These are phyloP conservation scores for Akanthomyces dipterigenus DNA, from an alignment of 2,329 filamentous ascomycete species.

Conservation along the genomic window DNA sequence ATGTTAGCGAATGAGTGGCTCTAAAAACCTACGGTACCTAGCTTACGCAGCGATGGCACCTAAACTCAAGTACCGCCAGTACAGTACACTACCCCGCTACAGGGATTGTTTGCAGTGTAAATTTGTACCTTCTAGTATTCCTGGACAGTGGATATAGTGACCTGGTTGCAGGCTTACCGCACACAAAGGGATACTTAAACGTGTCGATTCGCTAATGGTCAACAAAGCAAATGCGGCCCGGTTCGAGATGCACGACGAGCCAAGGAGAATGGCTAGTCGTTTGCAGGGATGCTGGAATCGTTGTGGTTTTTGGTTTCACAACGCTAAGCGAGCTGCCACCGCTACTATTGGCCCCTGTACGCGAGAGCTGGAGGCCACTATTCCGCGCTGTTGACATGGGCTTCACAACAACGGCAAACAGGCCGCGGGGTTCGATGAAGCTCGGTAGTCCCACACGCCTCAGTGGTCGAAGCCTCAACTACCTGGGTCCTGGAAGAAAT, in stretches of 20 bases:
- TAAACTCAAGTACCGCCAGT: no score
- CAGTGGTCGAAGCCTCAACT: background rate
- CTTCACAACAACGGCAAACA: background rate
- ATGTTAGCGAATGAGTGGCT: no score
- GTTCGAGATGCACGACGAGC: background rate
- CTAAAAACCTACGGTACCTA: no score
- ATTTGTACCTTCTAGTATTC: no score
- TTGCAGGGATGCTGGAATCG: background rate
- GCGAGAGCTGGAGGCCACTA: conserved; percentile 11
- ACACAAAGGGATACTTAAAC: no score
- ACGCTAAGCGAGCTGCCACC: conserved; percentile 10
- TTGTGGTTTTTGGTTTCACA: background rate
- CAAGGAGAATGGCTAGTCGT: background rate
- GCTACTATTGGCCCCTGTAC: conserved; percentile 12
- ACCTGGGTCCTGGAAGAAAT: background rate
- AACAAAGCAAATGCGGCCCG: background rate
- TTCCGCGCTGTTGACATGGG: conserved; percentile 6
- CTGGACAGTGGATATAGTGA: no score
- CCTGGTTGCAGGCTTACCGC: no score
- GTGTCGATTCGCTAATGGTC: background rate
- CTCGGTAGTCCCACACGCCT: conserved; percentile 1
- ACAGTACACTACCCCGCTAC: no score
- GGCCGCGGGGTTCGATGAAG: background rate
- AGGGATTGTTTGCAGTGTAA: no score
- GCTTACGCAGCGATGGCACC: no score